Base-by-base conservation (phyloP, 1,284 basidiomycete genomes). In the Trametes hirsuta region DNA sequence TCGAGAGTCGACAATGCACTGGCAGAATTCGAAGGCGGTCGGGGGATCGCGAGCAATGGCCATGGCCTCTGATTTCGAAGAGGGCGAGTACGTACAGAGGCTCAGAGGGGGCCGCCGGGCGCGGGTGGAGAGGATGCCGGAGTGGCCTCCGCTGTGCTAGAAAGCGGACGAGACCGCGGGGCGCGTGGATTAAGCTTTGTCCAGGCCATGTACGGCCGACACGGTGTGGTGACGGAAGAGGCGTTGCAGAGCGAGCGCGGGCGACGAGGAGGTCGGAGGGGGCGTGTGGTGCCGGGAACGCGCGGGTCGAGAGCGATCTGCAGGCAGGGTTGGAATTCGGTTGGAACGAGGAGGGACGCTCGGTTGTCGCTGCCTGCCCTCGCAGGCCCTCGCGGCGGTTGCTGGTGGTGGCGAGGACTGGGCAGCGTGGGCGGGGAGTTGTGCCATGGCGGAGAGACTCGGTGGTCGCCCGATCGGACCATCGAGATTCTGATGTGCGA, bases 191-290 rank as follows among this genome's bases (percentile, higher is more conserved):
- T 42, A 34, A 41, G 46, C 35, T 55, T 24, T 37, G 46, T 47
- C 53, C 21, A 55, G 47, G 42, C 47, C 54, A 18, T 22, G 46
- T 49, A 55, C 47, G 40, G 39, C 39, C 54, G 18, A 39, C 40
- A 37, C 34, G 34, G 25, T 46, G 30, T 36, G 34, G 18, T 37
- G 35, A 36, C 15, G 47, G 36, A 46, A 46, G 44, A 12, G 14
- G 9, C 21, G 44, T 12, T 46, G 44, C 24, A 25, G 5, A 25
- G 44, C 44, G 21, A 9, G 44, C 44, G 44, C 21, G 44, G 42
- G 5, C 30, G 30, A 4, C 30, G 30, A 30, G 30, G 30, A n/a
- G n/a, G n/a, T n/a, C n/a, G n/a, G n/a, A n/a, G n/a, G n/a, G n/a
- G 18, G 18, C 18, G 18, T 18, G 18, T 30, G 30, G 1, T 1